Evolutionary conservation across 257 asterid species (phyloP).

Genomic region (Voacanga thouarsii): DNA sequence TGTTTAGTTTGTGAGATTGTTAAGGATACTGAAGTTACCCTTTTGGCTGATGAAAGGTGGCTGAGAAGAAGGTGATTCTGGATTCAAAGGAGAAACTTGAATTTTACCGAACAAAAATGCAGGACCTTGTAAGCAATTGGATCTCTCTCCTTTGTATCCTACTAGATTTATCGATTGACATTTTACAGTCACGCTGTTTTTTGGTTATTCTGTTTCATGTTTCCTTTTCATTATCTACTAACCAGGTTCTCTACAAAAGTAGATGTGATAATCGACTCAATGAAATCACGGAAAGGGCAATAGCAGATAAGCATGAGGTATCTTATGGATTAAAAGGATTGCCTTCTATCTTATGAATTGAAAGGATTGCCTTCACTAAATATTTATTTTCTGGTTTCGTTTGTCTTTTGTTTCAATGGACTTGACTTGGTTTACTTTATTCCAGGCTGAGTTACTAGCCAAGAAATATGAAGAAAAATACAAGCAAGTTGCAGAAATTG

Average conservation of each 20-base stretch:
- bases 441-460: conserved; percentile 79
- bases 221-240: conserved; percentile 21
- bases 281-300: conserved; percentile 95
- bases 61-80: conserved; percentile 60
- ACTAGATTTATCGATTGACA: conserved; percentile 1
- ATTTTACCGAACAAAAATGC: conserved; percentile 90
- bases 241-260: conserved; percentile 92
- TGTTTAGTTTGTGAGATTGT: conserved; percentile 6
- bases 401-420: conserved; percentile 10
- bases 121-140: conserved; percentile 81
- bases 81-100: conserved; percentile 97
- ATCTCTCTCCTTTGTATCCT: conserved; percentile 1
- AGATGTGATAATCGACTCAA: conserved; percentile 97
- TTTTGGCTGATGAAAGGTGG: conserved; percentile 52
- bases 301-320: conserved; percentile 94
- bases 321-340: not conserved
- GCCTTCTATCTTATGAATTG: conserved; percentile 20
- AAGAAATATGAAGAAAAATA: conserved; percentile 95
- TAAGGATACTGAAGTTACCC: conserved; percentile 20
- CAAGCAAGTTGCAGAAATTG: conserved; percentile 91
- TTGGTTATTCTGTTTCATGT: conserved; percentile 9
- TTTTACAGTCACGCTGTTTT: not conserved
- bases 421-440: conserved; percentile 13
- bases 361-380: conserved; percentile 3
- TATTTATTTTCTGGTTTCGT: not conserved